phyloP scores from a whole-genome alignment of 371 early-diverging fungal species.

The Rhizopus delemar region DNA sequence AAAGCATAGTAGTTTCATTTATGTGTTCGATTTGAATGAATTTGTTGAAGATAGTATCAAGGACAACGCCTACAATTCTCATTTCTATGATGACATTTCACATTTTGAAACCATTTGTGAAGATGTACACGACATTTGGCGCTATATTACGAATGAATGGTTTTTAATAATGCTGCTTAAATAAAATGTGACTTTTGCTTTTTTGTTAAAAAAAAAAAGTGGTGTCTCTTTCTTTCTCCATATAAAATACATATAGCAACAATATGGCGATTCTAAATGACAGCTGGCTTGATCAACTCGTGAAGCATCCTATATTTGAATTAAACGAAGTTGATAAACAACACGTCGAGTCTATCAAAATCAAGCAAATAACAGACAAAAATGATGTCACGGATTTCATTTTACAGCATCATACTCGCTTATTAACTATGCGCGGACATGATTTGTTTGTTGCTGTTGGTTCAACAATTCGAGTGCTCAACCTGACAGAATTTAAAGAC shows the following conservation, averaged over 20 bases:
- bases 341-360: constrained; percentile 1
- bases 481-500: constrained; percentile 40
- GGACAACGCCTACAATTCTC: constrained; percentile 88
- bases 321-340: constrained; percentile 12
- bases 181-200: constrained; percentile 4
- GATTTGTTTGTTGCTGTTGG: constrained; percentile 46
- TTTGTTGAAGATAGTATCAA: constrained; percentile 81
- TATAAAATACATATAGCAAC: not conserved
- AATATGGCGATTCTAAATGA: constrained; percentile 2
- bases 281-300: constrained; percentile 25
- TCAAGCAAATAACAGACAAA: constrained; percentile 14
- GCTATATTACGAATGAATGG: constrained; percentile 88
- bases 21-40: constrained; percentile 80
- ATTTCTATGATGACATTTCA: constrained; percentile 96
- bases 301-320: constrained; percentile 27
- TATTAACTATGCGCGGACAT: constrained; percentile 37
- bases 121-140: constrained; percentile 95
- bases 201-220: not conserved
- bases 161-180: constrained; percentile 60
- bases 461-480: constrained; percentile 35
- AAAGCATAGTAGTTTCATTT: constrained; percentile 59
- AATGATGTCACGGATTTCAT: constrained; percentile 4
- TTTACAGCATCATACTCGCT: constrained; percentile 29
- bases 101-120: constrained; percentile 98
- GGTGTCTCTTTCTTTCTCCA: not conserved